Base-by-base conservation (phyloP, 805 yeast species). In the Yarrowia deformans region DNA sequence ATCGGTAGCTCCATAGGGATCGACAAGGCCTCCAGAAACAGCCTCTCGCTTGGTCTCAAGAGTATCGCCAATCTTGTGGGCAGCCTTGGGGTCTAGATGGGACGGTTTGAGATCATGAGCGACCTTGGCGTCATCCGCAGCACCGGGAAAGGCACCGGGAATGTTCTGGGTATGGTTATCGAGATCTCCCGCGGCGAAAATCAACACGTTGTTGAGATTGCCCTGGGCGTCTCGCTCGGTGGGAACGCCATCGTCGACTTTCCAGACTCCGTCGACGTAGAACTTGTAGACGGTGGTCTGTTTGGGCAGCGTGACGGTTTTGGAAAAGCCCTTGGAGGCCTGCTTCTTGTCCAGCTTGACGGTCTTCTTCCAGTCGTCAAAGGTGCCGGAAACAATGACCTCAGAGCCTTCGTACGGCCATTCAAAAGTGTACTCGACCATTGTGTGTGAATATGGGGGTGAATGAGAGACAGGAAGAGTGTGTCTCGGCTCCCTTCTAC, bases 211-310 rank as follows among this genome's bases (percentile, higher is more conserved):
- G 60, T 69, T 73, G 52, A 69, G 67, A 32, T 70, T 68, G 16
- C 72, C 72, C 64, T 64, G 70, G 19, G 70, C 69, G 69, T 70
- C 72, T 12, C 70, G 68, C 35, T 50, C 71, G 32, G 37, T 67
- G 4, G 67, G 71, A 34, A 70, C 84, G 64, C 74, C 72, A 4
- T 73, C 79, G 72, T 81, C 84, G n/a, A 71, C 77, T 66, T 75
- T 72, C 90, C 90, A 87, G 37, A 82, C 84, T 54, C 85, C 89
- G 72, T 87, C 89, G 54, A 87, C 86, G 63, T 87, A 84, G 73
- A 83, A 87, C 77, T 87, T 87, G 80, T 83, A 87, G 35, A 19
- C 77, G 71, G 60, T 76, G 78, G 1, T 73, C 75, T 37, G 71
- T 74, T 14, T 32, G 43, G 16, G 70, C 50, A 16, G 64, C 42